A percentile compares a stretch with the other conserved stretches of the same genome.
Evolutionary conservation across 306 rosid species (phyloP).

Genomic region (Quercus gilva): DNA sequence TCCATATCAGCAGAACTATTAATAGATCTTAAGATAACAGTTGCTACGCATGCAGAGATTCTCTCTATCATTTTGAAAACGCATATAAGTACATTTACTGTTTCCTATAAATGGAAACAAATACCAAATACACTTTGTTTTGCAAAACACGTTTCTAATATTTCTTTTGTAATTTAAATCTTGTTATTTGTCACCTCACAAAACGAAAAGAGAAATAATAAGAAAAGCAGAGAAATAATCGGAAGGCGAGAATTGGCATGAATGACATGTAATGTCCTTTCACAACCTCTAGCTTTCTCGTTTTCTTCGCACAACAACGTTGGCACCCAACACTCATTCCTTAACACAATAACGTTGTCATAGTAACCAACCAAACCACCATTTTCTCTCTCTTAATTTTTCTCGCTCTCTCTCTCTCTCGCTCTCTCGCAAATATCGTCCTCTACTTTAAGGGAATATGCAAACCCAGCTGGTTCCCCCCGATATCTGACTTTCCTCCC

Average conservation of each 20-base stretch:
- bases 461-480: conserved; percentile 33
- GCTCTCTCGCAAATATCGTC: neutral
- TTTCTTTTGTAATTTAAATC: too few relatives aligned
- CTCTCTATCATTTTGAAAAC: too few relatives aligned
- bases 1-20: too few relatives aligned
- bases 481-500: conserved; percentile 23
- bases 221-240: neutral
- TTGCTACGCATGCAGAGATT: too few relatives aligned
- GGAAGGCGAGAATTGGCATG: neutral
- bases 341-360: conserved; percentile 44
- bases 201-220: too few relatives aligned
- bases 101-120: too few relatives aligned
- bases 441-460: conserved; percentile 37
- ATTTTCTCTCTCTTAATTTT: conserved; percentile 5
- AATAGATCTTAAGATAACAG: too few relatives aligned
- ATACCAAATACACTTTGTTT: too few relatives aligned
- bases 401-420: too few relatives aligned
- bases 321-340: conserved; percentile 29
- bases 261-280: neutral
- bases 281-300: conserved; percentile 30
- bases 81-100: too few relatives aligned
- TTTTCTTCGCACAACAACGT: conserved; percentile 39
- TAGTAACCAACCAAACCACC: conserved; percentile 31
- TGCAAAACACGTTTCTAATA: too few relatives aligned
- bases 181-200: too few relatives aligned